Base-by-base conservation (phyloP, 441 rosid genomes). In the Breynia disticha region DNA sequence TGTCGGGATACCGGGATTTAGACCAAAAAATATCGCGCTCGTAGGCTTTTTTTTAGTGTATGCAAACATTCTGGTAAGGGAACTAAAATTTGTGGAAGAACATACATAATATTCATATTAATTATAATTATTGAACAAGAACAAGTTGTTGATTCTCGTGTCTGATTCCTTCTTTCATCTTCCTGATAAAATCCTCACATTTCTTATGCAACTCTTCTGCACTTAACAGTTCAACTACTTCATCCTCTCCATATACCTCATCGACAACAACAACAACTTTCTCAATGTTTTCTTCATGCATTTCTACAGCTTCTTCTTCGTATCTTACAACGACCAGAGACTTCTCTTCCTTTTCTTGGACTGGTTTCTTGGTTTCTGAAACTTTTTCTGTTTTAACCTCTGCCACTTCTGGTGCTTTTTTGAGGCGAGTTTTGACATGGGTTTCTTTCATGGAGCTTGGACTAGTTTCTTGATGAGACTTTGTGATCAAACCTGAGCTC, bases 121-220 rank as follows among this genome's bases (percentile, higher is more conserved):
- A 15, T 7, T 15, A 1, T 41, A 41, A 15, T 7, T 15, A 11
- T 41, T 41, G n/a, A 41, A 41, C n/a, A 11, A 41, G 13, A 15
- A 41, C 13, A 41, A 41, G 10, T 44, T 59, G 21, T 50, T 19
- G 59, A 11, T 74, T 63, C 62, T 74, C 77, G 37, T 17, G 20
- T 46, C 65, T 53, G 49, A 80, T 78, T 45, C 14, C 66, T n/a
- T 65, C 65, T 53, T 57, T 83, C 85, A 89, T 71, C 73, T 39
- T 77, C 47, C 69, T 83, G 20, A 83, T 86, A 64, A 89, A 89
- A 2, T 83, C 80, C 1, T 89, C 95, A 45, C 82, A 86, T 69
- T 64, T 83, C 77, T 74, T 71, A 69, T 88, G 72, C 16, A 83
- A 67, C 37, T 83, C 96, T 42, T 88, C 96, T 1, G 48, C 47